Percentiles rank a stretch among this genome's conserved stretches.
phyloP scores from a whole-genome alignment of 768 basidiomycete genomes.

The Infundibulicybe gibba region DNA sequence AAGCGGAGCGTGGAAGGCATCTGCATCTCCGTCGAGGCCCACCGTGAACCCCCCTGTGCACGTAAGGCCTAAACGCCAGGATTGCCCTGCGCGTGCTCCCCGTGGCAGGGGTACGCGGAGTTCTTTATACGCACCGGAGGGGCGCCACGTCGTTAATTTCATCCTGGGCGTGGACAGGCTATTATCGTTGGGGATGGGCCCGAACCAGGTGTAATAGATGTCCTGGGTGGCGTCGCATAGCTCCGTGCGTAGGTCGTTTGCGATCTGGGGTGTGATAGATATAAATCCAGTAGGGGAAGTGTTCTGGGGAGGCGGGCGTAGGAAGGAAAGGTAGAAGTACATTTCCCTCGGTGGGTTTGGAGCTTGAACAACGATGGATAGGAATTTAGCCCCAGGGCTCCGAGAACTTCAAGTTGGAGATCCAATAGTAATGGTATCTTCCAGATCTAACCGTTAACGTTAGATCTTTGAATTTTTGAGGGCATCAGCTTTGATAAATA shows the following conservation, averaged over 20 bases:
- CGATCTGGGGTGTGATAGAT: slow-evolving; percentile 76
- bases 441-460: too few relatives aligned
- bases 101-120: slow-evolving; percentile 64
- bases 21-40: slow-evolving; percentile 38
- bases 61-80: slow-evolving; percentile 65
- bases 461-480: too few relatives aligned
- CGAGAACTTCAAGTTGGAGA: too few relatives aligned
- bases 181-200: not conserved
- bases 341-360: slow-evolving; percentile 27
- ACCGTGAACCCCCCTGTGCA: slow-evolving; percentile 17
- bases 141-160: slow-evolving; percentile 77
- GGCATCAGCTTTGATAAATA: too few relatives aligned
- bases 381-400: too few relatives aligned
- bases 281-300: slow-evolving; percentile 40
- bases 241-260: slow-evolving; percentile 89
- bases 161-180: slow-evolving; percentile 33
- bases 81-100: slow-evolving; percentile 44
- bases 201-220: slow-evolving; percentile 68
- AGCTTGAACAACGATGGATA: too few relatives aligned
- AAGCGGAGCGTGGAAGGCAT: slow-evolving; percentile 38
- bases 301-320: slow-evolving; percentile 75
- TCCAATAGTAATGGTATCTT: too few relatives aligned
- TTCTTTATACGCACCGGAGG: slow-evolving; percentile 69
- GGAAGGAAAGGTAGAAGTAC: slow-evolving; percentile 89
- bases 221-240: slow-evolving; percentile 49